Evolutionary conservation across 2,329 filamentous ascomycete genomes (phyloP).

Genomic region (Blumeriella jaapii): DNA sequence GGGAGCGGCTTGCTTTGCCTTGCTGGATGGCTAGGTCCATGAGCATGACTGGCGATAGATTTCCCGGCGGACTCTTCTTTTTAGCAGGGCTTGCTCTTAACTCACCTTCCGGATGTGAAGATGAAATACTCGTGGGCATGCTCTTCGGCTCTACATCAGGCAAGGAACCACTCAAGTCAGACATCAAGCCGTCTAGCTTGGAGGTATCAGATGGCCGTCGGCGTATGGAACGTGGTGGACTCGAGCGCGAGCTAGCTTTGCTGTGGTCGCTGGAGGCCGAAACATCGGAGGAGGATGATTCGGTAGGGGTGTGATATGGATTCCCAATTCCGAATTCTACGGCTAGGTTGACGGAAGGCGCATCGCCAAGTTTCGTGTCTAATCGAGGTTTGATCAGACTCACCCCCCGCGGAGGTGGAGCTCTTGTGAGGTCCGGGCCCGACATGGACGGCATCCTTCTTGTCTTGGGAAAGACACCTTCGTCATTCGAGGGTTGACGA

Average conservation of each 20-base stretch:
- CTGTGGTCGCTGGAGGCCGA: conserved; percentile 49
- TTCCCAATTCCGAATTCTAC: conserved; percentile 50
- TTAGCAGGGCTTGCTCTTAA: background rate
- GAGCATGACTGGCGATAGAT: background rate
- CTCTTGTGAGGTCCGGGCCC: conserved; percentile 23
- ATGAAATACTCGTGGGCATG: conserved; percentile 23
- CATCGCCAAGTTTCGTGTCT: conserved; percentile 15
- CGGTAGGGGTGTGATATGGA: conserved; percentile 51
- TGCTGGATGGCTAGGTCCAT: conserved; percentile 35
- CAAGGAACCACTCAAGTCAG: conserved; percentile 44
- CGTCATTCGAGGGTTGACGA: conserved; percentile 15
- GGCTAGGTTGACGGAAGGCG: conserved; percentile 35
- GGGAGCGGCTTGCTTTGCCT: conserved; percentile 30
- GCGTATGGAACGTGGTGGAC: conserved; percentile 36
- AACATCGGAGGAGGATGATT: conserved; percentile 53
- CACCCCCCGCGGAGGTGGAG: conserved; percentile 23
- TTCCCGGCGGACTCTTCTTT: background rate
- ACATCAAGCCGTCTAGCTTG: conserved; percentile 42
- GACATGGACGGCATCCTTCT: conserved; percentile 18
- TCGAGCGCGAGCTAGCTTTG: conserved; percentile 50
- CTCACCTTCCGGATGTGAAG: conserved; percentile 9
- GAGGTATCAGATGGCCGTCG: conserved; percentile 29
- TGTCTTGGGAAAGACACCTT: conserved; percentile 8
- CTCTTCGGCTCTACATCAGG: conserved; percentile 29
- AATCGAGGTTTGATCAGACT: conserved; percentile 21